These are phyloP conservation scores for Porcisia deanei DNA, from an alignment of 208 protist genomes.

Conservation along the genomic window DNA sequence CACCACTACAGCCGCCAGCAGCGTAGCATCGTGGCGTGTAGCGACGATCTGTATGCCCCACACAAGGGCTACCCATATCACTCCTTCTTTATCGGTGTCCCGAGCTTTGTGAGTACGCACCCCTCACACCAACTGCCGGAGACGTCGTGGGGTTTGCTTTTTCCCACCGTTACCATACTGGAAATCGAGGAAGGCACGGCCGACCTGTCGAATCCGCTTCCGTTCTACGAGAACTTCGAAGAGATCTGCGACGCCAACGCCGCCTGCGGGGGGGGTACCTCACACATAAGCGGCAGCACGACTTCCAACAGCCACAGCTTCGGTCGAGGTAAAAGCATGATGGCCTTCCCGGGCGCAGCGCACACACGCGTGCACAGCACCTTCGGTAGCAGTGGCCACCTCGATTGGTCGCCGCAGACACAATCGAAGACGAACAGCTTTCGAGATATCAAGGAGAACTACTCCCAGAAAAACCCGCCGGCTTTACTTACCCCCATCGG, in stretches of 20 bases:
- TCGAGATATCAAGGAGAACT: conserved; percentile 16
- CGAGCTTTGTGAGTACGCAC: conserved; percentile 47
- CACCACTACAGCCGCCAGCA: conserved; percentile 58
- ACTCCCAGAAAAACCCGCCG: neutral
- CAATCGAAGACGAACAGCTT: conserved; percentile 29
- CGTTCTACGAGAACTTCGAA: conserved; percentile 44
- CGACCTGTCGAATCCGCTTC: conserved; percentile 29
- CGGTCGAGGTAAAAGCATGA: conserved; percentile 7
- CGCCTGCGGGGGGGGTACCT: conserved; percentile 10
- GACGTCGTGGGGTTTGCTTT: conserved; percentile 49
- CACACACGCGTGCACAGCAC: conserved; percentile 24
- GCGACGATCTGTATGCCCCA: conserved; percentile 18
- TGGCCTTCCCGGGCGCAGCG: neutral
- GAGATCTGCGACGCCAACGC: conserved; percentile 33
- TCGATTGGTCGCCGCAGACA: conserved; percentile 16
- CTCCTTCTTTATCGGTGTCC: conserved; percentile 66
- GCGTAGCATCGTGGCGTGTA: conserved; percentile 3
- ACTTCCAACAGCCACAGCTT: conserved; percentile 19
- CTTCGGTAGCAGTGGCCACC: conserved; percentile 21
- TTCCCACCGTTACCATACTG: conserved; percentile 46
- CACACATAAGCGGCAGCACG: conserved; percentile 14
- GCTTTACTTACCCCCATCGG: conserved; percentile 3
- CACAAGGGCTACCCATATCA: conserved; percentile 55
- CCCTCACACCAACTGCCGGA: conserved; percentile 31
- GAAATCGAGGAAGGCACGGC: conserved; percentile 33